Evolutionary conservation across 2,329 filamentous ascomycete genomes (phyloP), one percentile per base, ranked within the genome.

Genomic region (Aspergillus awamori): DNA sequence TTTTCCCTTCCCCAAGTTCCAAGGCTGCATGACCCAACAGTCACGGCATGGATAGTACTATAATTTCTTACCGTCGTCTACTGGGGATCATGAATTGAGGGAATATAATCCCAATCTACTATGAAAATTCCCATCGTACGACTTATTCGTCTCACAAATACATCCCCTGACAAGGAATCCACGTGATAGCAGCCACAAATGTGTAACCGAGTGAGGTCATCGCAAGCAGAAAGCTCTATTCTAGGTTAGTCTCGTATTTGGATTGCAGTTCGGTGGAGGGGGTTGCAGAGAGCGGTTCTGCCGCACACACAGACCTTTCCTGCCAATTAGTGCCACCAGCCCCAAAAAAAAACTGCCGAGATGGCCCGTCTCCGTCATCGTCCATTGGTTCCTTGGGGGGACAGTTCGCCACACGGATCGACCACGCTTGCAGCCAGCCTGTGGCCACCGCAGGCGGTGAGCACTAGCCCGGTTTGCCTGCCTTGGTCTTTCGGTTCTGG

Each of bases 371-470:
- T 51, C 47, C 47, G 47, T 30, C 26, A 17, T 26, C n/a, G 26
- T 26, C 47, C 4, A 56, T 56, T 45, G 53, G 53, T 43, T 45
- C 13, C 3, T 11, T 22, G 41, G 39, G 22, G 22, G 41, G 53
- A 24, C 4, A 36, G 53, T 55, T 56, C 39, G 53, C 53, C 53
- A 56, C 53, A 56, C 39, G 30, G 47, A 56, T 56, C 53, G 53
- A 47, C 53, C 53, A 30, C 53, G 53, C 53, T 43, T 56, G 53
- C 53, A 47, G 53, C 36, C 22, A 38, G 26, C 33, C 33, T 13
- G 33, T 36, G 33, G 43, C 43, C 43, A 56, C 33, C 28, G 53
- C 39, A 56, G 53, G 53, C 53, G 53, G 53, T 56, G 38, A 56
- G 26, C 39, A 17, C 17, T 33, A 45, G 38, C 28, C 36, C 28